Evolutionary conservation across 345 rosid species (phyloP).

Genomic region (Diplotaxis tenuifolia): DNA sequence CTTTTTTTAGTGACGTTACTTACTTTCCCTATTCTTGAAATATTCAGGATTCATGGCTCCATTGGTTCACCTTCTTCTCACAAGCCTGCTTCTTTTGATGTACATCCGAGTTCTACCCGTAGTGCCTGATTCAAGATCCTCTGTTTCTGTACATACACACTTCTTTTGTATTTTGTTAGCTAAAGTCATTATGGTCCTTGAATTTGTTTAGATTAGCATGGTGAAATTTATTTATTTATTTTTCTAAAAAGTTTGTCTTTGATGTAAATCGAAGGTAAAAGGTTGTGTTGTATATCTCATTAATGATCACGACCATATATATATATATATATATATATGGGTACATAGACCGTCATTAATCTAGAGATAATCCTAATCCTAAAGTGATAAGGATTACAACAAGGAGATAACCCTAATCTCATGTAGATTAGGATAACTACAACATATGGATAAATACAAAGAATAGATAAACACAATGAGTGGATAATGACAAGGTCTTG

Average conservation of each 20-base stretch:
- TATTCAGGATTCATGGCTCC: constrained; percentile 43
- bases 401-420: too few relatives aligned
- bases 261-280: too few relatives aligned
- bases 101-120: constrained; percentile 47
- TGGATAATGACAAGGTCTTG: too few relatives aligned
- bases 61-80: constrained; percentile 38
- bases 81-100: constrained; percentile 53
- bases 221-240: not conserved
- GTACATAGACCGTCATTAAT: too few relatives aligned
- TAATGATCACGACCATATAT: too few relatives aligned
- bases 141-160: constrained; percentile 17
- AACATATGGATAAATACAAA: too few relatives aligned
- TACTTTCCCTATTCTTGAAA: constrained; percentile 57
- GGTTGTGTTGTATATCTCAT: too few relatives aligned
- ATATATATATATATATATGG: too few relatives aligned
- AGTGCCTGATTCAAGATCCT: constrained; percentile 27
- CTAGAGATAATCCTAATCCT: too few relatives aligned
- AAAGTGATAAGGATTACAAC: too few relatives aligned
- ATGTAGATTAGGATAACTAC: too few relatives aligned
- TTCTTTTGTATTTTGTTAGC: not conserved
- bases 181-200: constrained; percentile 5
- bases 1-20: constrained; percentile 54
- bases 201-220: not conserved
- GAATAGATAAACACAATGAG: too few relatives aligned
- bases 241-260: not conserved